Percentiles rank a stretch among this genome's conserved stretches.
These are phyloP conservation scores for Oehlia diaphana DNA, from an alignment of 192 early-diverging fungal species.

Conservation along the genomic window DNA sequence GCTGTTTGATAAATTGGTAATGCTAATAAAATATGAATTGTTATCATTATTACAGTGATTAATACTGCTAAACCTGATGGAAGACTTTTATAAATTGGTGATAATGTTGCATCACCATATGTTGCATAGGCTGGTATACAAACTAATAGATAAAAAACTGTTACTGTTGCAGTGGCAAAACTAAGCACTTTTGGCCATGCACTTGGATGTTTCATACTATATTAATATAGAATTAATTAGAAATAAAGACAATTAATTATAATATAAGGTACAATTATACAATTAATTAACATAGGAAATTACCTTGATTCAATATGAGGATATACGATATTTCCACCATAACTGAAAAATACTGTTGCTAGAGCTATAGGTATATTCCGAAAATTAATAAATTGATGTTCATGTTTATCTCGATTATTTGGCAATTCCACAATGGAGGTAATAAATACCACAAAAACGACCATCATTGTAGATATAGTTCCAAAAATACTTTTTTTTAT, in stretches of 20 bases:
- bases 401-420: conserved; percentile 37
- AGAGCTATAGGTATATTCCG: conserved; percentile 61
- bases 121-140: conserved; percentile 63
- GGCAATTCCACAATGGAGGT: conserved; percentile 51
- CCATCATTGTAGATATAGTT: conserved; percentile 58
- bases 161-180: conserved; percentile 54
- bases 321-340: conserved; percentile 71
- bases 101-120: conserved; percentile 55
- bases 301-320: conserved; percentile 63
- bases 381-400: conserved; percentile 43
- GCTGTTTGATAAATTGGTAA: conserved; percentile 65
- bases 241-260: no score
- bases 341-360: conserved; percentile 66
- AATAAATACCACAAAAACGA: conserved; percentile 58
- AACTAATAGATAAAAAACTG: conserved; percentile 61
- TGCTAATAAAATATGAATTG: conserved; percentile 65
- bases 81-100: conserved; percentile 61
- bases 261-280: neutral
- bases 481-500: conserved; percentile 53
- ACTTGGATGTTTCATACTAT: conserved; percentile 56
- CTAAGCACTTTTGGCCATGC: conserved; percentile 57
- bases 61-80: conserved; percentile 50
- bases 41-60: conserved; percentile 58
- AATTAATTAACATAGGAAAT: neutral
- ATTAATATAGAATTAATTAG: neutral